These are phyloP conservation scores for Phytophthora ohioensis DNA, from an alignment of 352 stramenopile genomes.

Conservation along the genomic window DNA sequence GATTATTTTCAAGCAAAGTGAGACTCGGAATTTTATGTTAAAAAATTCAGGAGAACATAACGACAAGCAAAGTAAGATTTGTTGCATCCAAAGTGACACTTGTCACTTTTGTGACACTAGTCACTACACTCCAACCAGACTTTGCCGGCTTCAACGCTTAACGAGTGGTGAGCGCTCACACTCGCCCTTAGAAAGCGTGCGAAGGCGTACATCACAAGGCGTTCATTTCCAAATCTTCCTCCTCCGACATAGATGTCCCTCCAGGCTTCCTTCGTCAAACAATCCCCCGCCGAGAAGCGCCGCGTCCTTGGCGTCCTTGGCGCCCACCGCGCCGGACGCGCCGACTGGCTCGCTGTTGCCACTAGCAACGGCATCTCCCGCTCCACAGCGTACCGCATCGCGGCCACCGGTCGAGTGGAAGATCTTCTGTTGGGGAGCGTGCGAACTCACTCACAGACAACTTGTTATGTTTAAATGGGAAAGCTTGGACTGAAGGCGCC, in stretches of 20 bases:
- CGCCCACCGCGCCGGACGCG: neutral
- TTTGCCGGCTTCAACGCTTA: too few relatives aligned
- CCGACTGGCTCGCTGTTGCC: neutral
- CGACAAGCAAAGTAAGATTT: too few relatives aligned
- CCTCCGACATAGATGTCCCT: neutral
- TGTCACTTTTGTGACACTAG: too few relatives aligned
- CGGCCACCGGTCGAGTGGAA: neutral
- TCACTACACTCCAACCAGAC: too few relatives aligned
- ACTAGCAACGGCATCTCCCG: slow-evolving; percentile 2
- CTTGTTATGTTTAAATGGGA: neutral
- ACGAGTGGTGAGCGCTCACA: too few relatives aligned
- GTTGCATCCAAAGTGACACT: too few relatives aligned
- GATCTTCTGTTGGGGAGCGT: neutral
- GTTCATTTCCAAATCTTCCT: neutral
- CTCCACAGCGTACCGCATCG: neutral
- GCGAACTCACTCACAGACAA: neutral
- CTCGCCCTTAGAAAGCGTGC: too few relatives aligned
- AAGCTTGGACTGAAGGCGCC: neutral
- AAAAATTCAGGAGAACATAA: too few relatives aligned
- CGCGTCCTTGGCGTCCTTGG: neutral
- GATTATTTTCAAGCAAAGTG: too few relatives aligned
- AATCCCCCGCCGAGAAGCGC: neutral
- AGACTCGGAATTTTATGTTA: too few relatives aligned
- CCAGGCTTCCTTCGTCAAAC: neutral
- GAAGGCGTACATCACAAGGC: too few relatives aligned